Evolutionary conservation across 108 stramenopile genomes (phyloP), one percentile per base, ranked within the genome.

Genomic region (Nitzschia sp.): DNA sequence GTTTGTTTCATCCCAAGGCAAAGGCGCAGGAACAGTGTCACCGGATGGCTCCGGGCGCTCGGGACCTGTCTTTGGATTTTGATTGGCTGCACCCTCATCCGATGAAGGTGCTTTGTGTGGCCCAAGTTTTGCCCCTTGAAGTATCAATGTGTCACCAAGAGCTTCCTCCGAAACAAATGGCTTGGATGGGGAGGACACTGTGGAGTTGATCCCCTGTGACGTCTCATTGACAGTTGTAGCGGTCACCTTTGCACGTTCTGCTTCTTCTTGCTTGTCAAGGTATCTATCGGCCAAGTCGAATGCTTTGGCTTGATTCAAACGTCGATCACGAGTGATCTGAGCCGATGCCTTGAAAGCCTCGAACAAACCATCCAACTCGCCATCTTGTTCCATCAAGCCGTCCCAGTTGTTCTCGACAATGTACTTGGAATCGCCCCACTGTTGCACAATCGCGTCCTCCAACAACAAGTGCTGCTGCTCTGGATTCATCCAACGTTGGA

Each of bases 1-100:
- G 41, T 77, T 79, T 8, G 92, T 86, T 66, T 90, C 87, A 44
- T 87, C 89, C 75, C 88, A 75, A 34, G 43, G 85, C 71, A 41
- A 79, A 80, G 21, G 80, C 29, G 5, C 29, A 34, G 29, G 29
- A 34, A 34, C 29, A 5, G 29, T 34, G 29, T 34, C 29, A 34
- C 29, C 29, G 75, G 10, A 87, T 83, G 24, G 82, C 19, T 74
- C 86, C 39, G 66, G 65, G 15, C 83, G 76, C 38, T 83, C 80
- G 0, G 77, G 65, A 10, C 84, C 83, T n/a, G 86, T 84, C 53
- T 87, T 84, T 43, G 86, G 70, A 25, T 81, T 81, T 67, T 71
- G 25, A 34, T 24, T 53, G 40, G 41, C 60, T 22, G 53, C 21
- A 73, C 82, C 57, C 79, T 80, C 7, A 64, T 65, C 19, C 76